Conservation (phyloP, 2,329 filamentous ascomycete species). For the Leptoxyphium fumago region DNA sequence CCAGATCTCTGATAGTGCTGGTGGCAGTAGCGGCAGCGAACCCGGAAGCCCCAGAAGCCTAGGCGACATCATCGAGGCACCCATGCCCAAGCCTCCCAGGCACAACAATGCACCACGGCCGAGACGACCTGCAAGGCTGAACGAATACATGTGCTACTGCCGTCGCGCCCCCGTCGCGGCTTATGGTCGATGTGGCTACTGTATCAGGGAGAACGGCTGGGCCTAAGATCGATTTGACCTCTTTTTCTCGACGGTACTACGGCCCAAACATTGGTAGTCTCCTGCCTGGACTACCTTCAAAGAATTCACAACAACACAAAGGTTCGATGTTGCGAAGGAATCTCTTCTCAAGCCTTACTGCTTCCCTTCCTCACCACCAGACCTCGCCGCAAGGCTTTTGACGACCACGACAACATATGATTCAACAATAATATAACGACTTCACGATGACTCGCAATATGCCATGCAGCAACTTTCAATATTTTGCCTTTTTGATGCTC, state of each 20-base stretch:
- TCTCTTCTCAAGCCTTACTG: background rate
- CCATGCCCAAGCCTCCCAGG: constrained; percentile 11
- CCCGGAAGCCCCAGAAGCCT: constrained; percentile 36
- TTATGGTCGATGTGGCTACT: constrained; percentile 29
- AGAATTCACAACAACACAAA: background rate
- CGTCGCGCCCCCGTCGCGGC: constrained; percentile 22
- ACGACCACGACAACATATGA: background rate
- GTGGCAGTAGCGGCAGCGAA: constrained; percentile 35
- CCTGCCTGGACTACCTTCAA: background rate
- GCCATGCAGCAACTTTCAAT: too few species aligned
- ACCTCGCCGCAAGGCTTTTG: background rate
- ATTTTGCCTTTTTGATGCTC: too few species aligned
- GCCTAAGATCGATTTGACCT: constrained; percentile 6
- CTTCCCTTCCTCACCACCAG: background rate
- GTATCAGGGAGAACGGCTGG: constrained; percentile 28
- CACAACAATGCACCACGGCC: constrained; percentile 5
- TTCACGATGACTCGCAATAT: too few species aligned
- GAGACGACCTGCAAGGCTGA: constrained; percentile 2
- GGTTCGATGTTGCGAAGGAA: background rate
- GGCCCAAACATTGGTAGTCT: too few species aligned
- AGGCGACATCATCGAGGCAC: constrained; percentile 29
- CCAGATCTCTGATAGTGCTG: constrained; percentile 26
- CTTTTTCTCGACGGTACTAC: background rate
- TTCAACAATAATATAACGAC: too few species aligned
- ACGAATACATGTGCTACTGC: constrained; percentile 17